These are phyloP conservation scores for Taiozyma onychis DNA, from an alignment of 1,139 yeast genomes.

Conservation along the genomic window DNA sequence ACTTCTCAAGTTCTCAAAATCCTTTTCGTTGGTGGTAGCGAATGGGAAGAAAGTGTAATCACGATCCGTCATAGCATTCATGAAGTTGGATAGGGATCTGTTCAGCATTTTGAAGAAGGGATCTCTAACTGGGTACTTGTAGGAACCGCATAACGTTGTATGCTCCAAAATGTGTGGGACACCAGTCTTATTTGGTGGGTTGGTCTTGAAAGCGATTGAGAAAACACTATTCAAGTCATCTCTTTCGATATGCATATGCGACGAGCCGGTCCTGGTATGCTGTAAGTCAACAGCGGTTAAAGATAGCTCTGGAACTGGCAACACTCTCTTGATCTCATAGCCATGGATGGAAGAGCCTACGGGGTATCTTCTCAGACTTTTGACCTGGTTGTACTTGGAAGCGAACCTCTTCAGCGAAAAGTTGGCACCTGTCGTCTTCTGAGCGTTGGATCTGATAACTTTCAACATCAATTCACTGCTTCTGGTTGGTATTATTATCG, in stretches of 20 bases:
- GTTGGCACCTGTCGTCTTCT: neutral
- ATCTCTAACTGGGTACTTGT: conserved; percentile 87
- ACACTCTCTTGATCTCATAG: conserved; percentile 53
- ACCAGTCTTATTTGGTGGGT: conserved; percentile 91
- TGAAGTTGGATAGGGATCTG: conserved; percentile 80
- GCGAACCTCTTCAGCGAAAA: conserved; percentile 5
- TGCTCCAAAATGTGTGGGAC: conserved; percentile 96
- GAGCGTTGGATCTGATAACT: neutral
- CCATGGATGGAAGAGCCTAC: conserved; percentile 62
- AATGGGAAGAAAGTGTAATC: conserved; percentile 95
- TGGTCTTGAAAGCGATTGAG: conserved; percentile 85
- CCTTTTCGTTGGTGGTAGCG: conserved; percentile 84
- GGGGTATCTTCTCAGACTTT: conserved; percentile 43
- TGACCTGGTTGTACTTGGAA: conserved; percentile 24
- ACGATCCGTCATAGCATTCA: conserved; percentile 99
- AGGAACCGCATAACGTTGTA: conserved; percentile 91
- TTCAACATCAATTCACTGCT: neutral
- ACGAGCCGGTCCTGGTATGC: conserved; percentile 67
- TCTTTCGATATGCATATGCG: conserved; percentile 80
- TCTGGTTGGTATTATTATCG: neutral
- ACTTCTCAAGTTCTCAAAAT: conserved; percentile 76
- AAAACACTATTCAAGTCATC: conserved; percentile 83
- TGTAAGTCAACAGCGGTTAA: conserved; percentile 69
- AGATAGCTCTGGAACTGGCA: conserved; percentile 76
- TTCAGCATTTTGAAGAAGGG: conserved; percentile 97